Evolutionary conservation across 129 eudicot genomes (phyloP).

Genomic region (Glebionis coronaria): DNA sequence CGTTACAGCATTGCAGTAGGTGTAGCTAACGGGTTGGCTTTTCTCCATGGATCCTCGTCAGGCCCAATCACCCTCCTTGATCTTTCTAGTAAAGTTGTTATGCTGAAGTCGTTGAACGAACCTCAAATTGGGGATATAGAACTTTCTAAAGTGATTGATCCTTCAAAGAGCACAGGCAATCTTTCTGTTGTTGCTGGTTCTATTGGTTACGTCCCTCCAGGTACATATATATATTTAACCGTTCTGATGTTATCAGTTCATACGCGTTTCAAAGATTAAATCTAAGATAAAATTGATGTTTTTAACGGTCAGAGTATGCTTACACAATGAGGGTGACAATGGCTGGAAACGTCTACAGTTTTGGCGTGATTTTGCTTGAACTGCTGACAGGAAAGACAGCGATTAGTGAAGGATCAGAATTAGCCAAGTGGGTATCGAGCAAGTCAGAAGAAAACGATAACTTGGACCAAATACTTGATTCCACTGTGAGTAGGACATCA

Average conservation of each 20-base stretch:
- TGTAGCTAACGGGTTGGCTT: conserved; percentile 74
- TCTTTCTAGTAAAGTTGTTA: conserved; percentile 53
- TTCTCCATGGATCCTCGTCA: conserved; percentile 65
- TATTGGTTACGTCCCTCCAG: conserved; percentile 84
- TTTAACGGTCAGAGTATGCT: conserved; percentile 68
- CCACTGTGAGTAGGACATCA: conserved; percentile 49
- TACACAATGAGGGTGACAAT: conserved; percentile 84
- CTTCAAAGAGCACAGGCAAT: conserved; percentile 70
- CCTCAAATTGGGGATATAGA: conserved; percentile 83
- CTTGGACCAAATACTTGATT: conserved; percentile 62
- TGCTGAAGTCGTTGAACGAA: conserved; percentile 66
- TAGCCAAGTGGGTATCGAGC: conserved; percentile 73
- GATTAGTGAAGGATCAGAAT: conserved; percentile 70
- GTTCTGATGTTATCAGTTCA: not conserved
- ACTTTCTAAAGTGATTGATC: conserved; percentile 85
- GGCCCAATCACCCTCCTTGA: conserved; percentile 67
- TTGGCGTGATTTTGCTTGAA: conserved; percentile 76
- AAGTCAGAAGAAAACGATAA: conserved; percentile 41
- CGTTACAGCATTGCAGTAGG: conserved; percentile 83
- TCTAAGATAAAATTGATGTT: conserved; percentile 9
- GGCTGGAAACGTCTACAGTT: conserved; percentile 88
- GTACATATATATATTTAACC: conserved; percentile 26
- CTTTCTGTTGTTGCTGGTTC: conserved; percentile 74
- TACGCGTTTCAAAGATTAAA: not conserved
- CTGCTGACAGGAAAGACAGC: conserved; percentile 74